Base-by-base conservation (phyloP, 768 basidiomycete species). In the Butyriboletus loyo region DNA sequence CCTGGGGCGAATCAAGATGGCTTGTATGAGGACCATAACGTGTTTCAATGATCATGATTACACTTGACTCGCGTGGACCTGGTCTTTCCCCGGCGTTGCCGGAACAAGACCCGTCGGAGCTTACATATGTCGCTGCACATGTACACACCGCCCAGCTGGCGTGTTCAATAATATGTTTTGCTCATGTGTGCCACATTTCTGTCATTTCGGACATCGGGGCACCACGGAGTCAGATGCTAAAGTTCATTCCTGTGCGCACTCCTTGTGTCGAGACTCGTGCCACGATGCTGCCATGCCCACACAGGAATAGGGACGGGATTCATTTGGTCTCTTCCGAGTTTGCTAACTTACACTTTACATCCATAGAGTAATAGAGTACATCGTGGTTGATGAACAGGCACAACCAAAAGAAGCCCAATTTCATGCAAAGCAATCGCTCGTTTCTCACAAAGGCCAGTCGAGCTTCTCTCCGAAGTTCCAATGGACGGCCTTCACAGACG, bases 381-480 rank as follows among this genome's bases (percentile, higher is more conserved):
- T n/a, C 21, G 38, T 34, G n/a, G 31, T 5, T 34, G 37, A 57
- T 43, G 19, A 39, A 10, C 40, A 19, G 24, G 28, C 37, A 35
- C 37, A 32, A 6, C 48, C 15, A 52, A 35, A 35, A 27, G 38
- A 48, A 49, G 31, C 49, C 4, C 36, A 21, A 27, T 48, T 50
- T 37, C 25, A 48, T 35, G 5, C 34, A 38, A 24, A 28, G 7
- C 21, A 35, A 17, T 40, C 27, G 22, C 7, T 30, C 32, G 2
- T 31, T 42, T 37, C 42, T 45, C 72, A 90, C 61, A 91, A 71
- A 4, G 89, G 89, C 88, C 89, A 91, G 22, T 84, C 84, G 30
- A 87, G 68, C 62, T 82, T 82, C 71, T 90, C 89, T 4, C 87
- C 89, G 59, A 87, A 90, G 69, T 92, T 92, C 89, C 89, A 92